phyloP scores from a whole-genome alignment of 2,329 filamentous ascomycete species.

The Hirsutella rhossiliensis region DNA sequence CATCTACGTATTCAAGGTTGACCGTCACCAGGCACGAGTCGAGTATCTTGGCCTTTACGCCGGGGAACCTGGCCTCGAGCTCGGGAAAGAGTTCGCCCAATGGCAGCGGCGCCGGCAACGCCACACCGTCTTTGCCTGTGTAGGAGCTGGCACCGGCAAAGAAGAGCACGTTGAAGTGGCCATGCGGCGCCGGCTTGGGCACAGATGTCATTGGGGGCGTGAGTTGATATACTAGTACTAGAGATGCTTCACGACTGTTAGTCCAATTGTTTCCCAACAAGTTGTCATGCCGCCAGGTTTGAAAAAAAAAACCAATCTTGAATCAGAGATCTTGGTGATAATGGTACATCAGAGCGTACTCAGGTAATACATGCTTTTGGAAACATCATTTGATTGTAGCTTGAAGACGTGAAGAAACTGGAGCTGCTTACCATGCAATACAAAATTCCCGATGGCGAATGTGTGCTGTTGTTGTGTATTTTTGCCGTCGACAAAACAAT shows the following conservation, averaged over 20 bases:
- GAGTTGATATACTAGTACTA: neutral
- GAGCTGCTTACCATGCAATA: conserved; percentile 5
- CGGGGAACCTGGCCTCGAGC: conserved; percentile 58
- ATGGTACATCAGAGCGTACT: conserved; percentile 41
- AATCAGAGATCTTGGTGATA: conserved; percentile 66
- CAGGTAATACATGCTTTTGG: conserved; percentile 47
- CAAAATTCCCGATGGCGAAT: neutral
- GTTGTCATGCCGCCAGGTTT: neutral
- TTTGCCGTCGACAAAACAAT: neutral
- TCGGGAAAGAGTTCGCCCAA: conserved; percentile 50
- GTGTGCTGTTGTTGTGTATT: neutral
- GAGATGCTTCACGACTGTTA: neutral
- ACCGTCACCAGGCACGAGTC: conserved; percentile 65
- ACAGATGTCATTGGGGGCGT: conserved; percentile 19
- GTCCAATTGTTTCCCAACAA: neutral
- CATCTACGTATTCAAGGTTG: conserved; percentile 70
- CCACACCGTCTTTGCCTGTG: conserved; percentile 56
- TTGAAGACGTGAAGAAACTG: conserved; percentile 2
- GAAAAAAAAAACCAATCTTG: conserved; percentile 9
- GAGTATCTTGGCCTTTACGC: conserved; percentile 57
- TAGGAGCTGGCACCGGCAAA: conserved; percentile 66
- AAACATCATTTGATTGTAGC: conserved; percentile 31
- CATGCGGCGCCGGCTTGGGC: conserved; percentile 38
- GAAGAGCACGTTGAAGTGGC: conserved; percentile 71
- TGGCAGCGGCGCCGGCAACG: conserved; percentile 52